These are phyloP conservation scores for Talaromyces sp. DNA, from an alignment of 2,329 filamentous ascomycete species.

Conservation along the genomic window DNA sequence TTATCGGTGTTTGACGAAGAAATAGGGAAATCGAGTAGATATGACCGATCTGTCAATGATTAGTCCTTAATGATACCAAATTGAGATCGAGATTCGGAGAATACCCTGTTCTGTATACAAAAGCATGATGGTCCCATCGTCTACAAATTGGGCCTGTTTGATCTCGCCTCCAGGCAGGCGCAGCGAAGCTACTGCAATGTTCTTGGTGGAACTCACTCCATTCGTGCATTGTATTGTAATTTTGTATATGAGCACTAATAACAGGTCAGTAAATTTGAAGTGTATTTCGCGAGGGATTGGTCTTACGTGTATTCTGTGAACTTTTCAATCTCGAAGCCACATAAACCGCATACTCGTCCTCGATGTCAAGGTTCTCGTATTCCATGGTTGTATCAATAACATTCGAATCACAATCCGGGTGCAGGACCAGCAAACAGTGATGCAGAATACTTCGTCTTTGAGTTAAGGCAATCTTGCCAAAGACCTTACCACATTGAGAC, in stretches of 20 bases:
- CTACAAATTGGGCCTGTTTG: conserved; percentile 65
- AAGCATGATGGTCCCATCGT: conserved; percentile 59
- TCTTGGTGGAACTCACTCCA: conserved; percentile 53
- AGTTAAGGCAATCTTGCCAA: conserved; percentile 65
- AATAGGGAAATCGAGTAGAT: conserved; percentile 36
- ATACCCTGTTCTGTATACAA: conserved; percentile 47
- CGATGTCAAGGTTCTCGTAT: conserved; percentile 39
- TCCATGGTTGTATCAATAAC: conserved; percentile 59
- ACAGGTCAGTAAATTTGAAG: conserved; percentile 16
- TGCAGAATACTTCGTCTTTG: conserved; percentile 67
- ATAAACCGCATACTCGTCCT: conserved; percentile 31
- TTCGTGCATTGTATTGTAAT: conserved; percentile 53
- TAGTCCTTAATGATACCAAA: background rate
- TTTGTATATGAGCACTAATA: conserved; percentile 58
- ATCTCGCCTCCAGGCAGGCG: conserved; percentile 34
- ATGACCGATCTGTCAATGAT: conserved; percentile 22
- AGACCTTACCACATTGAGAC: conserved; percentile 58
- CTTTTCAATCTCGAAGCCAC: conserved; percentile 33
- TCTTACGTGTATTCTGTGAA: conserved; percentile 33
- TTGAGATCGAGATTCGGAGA: too few relatives aligned
- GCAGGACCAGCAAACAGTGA: conserved; percentile 52
- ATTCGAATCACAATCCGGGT: conserved; percentile 36
- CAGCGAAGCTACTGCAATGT: conserved; percentile 31
- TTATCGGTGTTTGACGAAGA: background rate
- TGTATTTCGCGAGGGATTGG: background rate